Evolutionary conservation across 1,284 basidiomycete genomes (phyloP), one percentile per base, ranked within the genome.

Genomic region (Grifola frondosa): DNA sequence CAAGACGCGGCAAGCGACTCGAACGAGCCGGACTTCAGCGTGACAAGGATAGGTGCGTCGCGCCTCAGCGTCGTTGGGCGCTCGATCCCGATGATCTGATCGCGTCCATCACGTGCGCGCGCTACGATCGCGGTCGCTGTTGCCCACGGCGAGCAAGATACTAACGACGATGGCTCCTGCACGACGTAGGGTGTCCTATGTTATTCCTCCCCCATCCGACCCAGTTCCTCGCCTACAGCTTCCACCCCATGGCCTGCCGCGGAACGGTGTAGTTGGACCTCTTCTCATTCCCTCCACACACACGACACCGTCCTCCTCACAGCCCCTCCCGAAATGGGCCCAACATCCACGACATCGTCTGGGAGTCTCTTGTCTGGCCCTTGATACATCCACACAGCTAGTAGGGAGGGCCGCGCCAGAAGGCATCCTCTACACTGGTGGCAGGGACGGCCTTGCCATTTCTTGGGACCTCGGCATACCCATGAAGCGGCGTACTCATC

Each of bases 391-490:
- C 1, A 97, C 94, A 1, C 75, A 80, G 30, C 73, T 97, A 4
- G 62, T 75, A 13, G 84, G 82, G 6, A 70, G 70, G 13, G 46
- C 62, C 16, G 60, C 71, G 5, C 95, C 96, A 0, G 81, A 88
- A 51, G 96, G 97, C 2, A 96, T 99, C 37, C 71, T 99, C 8
- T 98, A 98, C 64, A 88, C 92, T 1, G 95, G 88, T 21, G 95
- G 93, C 9, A 74, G 94, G 39, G 96, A 99, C 68, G 96, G 97
- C 0, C 75, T 96, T 25, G 75, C 98, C 26, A 87, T 92, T 31
- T 81, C 87, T 3, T 98, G 95, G 93, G 93, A 99, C 61, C 73
- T 98, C 11, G 81, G 77, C 6, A 69, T 97, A 10, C 73, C 81
- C 1, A 83, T 86, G 73, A 67, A 68, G 48, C 60, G 63, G 19